Evolutionary conservation across 1,139 yeast species (phyloP).

Genomic region (Pichia sp.): DNA sequence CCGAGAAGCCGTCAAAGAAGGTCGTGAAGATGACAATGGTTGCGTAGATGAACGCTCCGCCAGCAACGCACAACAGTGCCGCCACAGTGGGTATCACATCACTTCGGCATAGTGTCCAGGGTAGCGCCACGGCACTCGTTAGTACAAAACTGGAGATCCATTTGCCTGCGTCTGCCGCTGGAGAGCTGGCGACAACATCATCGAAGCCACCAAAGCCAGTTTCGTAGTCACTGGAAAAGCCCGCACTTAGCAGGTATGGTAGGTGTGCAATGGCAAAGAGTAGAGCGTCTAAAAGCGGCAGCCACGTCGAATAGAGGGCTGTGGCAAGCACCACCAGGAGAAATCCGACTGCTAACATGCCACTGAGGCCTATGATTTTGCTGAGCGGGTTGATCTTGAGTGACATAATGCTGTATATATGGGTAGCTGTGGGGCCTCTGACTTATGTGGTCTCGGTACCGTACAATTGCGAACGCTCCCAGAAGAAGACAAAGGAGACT

Average conservation of each 20-base stretch:
- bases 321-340: slow-evolving; percentile 73
- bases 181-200: background rate
- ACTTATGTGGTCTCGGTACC: no score
- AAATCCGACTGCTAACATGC: slow-evolving; percentile 72
- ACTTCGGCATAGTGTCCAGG: slow-evolving; percentile 60
- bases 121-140: slow-evolving; percentile 57
- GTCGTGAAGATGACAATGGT: slow-evolving; percentile 68
- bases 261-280: slow-evolving; percentile 53
- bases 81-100: slow-evolving; percentile 53
- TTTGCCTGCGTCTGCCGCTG: slow-evolving; percentile 49
- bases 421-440: no score
- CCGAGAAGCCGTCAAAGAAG: slow-evolving; percentile 53
- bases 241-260: slow-evolving; percentile 45
- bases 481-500: no score
- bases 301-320: slow-evolving; percentile 70
- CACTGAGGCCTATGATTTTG: slow-evolving; percentile 66
- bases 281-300: slow-evolving; percentile 49
- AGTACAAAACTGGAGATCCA: slow-evolving; percentile 63
- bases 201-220: slow-evolving; percentile 25
- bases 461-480: background rate
- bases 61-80: slow-evolving; percentile 53
- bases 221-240: slow-evolving; percentile 11
- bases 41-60: slow-evolving; percentile 65
- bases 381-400: slow-evolving; percentile 65
- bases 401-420: no score